These are phyloP conservation scores for Phlegmacium glaucopus DNA, from an alignment of 768 basidiomycete genomes.

Conservation along the genomic window DNA sequence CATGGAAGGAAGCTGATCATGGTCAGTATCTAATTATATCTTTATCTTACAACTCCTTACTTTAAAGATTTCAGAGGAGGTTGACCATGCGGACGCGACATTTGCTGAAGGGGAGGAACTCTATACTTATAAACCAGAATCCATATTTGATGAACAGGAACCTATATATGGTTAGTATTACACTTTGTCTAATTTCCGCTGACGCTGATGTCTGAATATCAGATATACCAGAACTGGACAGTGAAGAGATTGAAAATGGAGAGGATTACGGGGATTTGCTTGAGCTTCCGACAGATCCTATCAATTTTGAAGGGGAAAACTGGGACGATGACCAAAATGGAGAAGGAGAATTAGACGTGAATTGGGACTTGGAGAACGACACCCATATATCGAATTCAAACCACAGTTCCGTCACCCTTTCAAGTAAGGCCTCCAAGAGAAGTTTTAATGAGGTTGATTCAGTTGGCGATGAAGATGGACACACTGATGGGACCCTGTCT, in stretches of 20 bases:
- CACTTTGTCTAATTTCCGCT: neutral
- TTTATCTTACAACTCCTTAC: too few relatives aligned
- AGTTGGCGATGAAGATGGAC: slow-evolving; percentile 31
- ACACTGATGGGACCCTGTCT: slow-evolving; percentile 27
- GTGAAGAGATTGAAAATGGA: slow-evolving; percentile 7
- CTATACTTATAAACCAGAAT: neutral
- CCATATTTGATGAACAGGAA: neutral
- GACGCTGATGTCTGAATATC: neutral
- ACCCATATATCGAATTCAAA: slow-evolving; percentile 43
- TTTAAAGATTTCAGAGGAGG: neutral
- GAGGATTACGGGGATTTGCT: slow-evolving; percentile 9
- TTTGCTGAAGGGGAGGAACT: neutral
- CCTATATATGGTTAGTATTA: neutral
- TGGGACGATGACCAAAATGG: slow-evolving; percentile 40
- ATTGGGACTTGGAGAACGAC: slow-evolving; percentile 44
- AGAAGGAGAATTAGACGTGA: slow-evolving; percentile 42
- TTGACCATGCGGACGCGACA: neutral
- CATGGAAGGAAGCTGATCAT: neutral
- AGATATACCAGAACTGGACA: neutral
- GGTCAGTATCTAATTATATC: neutral
- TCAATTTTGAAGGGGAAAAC: slow-evolving; percentile 10
- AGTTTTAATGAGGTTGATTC: slow-evolving; percentile 43
- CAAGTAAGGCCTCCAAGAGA: slow-evolving; percentile 59
- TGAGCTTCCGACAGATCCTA: slow-evolving; percentile 3
- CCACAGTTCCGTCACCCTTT: slow-evolving; percentile 53